A percentile compares a stretch with the other conserved stretches of the same genome.
These are phyloP conservation scores for Passalora sequoiae DNA, from an alignment of 2,329 filamentous ascomycete species.

Conservation along the genomic window DNA sequence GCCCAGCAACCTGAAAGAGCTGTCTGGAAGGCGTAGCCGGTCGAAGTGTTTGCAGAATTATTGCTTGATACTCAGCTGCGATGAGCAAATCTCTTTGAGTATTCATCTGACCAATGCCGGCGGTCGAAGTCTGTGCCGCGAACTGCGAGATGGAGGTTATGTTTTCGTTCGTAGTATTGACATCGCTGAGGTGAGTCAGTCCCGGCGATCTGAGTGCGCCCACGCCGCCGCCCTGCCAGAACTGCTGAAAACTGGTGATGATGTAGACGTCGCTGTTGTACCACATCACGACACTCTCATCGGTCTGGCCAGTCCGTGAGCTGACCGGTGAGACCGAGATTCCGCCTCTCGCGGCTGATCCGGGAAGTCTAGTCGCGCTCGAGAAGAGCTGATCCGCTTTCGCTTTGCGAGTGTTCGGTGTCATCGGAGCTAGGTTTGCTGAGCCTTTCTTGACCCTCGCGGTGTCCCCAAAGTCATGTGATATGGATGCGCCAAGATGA, in stretches of 20 bases:
- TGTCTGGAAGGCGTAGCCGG: conserved; percentile 30
- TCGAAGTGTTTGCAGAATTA: conserved; percentile 37
- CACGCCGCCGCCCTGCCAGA: conserved; percentile 36
- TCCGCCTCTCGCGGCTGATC: conserved; percentile 37
- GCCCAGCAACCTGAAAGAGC: conserved; percentile 31
- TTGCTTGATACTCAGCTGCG: conserved; percentile 41
- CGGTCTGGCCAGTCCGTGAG: conserved; percentile 31
- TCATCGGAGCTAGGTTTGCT: conserved; percentile 45
- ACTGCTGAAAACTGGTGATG: conserved; percentile 42
- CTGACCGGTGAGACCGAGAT: conserved; percentile 37
- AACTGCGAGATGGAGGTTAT: conserved; percentile 44
- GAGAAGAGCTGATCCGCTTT: conserved; percentile 44
- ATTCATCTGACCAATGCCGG: conserved; percentile 39
- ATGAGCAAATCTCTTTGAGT: conserved; percentile 42
- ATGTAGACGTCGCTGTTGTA: conserved; percentile 42
- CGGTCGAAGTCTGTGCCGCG: conserved; percentile 27
- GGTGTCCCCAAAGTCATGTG: conserved; percentile 20
- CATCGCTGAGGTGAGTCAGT: conserved; percentile 38
- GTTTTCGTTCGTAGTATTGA: conserved; percentile 40
- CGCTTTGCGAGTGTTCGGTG: conserved; percentile 46
- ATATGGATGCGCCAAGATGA: conserved; percentile 25
- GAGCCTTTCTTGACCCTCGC: conserved; percentile 32
- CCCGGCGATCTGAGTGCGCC: conserved; percentile 40
- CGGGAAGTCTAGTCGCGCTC: conserved; percentile 32
- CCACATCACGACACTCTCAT: conserved; percentile 46